These are phyloP conservation scores for Aspergillus quadricinctus DNA, from an alignment of 2,329 filamentous ascomycete genomes.

Conservation along the genomic window DNA sequence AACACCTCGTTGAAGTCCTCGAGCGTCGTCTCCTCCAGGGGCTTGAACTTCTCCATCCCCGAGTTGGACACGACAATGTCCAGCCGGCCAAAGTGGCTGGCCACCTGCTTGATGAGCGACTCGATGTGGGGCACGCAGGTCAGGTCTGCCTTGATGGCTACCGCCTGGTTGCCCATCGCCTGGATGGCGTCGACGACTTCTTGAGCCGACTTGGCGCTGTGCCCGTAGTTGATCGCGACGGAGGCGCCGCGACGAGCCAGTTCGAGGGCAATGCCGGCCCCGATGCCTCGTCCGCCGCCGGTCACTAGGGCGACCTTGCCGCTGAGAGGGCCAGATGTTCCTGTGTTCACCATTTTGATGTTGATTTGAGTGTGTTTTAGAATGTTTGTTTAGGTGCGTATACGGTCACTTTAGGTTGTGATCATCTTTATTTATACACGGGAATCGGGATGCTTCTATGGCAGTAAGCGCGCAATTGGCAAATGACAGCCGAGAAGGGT, in stretches of 20 bases:
- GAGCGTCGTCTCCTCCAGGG: slow-evolving; percentile 24
- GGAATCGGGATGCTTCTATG: background rate
- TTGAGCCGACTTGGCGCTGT: slow-evolving; percentile 60
- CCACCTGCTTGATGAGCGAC: slow-evolving; percentile 59
- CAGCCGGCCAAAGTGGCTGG: slow-evolving; percentile 61
- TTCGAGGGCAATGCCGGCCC: slow-evolving; percentile 39
- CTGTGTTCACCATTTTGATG: background rate
- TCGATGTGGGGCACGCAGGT: slow-evolving; percentile 60
- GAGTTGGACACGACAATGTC: slow-evolving; percentile 56
- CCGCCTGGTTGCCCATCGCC: slow-evolving; percentile 58
- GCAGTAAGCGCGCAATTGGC: background rate
- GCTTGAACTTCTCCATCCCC: slow-evolving; percentile 37
- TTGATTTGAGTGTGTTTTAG: background rate
- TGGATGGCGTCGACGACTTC: slow-evolving; percentile 64
- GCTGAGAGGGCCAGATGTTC: slow-evolving; percentile 10
- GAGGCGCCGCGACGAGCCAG: slow-evolving; percentile 37
- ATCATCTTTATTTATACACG: background rate
- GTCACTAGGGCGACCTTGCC: slow-evolving; percentile 38
- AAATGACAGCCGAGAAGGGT: background rate
- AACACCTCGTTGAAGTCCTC: slow-evolving; percentile 50
- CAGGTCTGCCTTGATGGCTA: slow-evolving; percentile 65
- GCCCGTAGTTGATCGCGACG: slow-evolving; percentile 46
- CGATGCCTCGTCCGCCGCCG: slow-evolving; percentile 38
- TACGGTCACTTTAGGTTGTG: background rate
- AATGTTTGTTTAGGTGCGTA: background rate